Evolutionary conservation across 1,284 basidiomycete genomes (phyloP), one percentile per base, ranked within the genome.

Genomic region (Xerocomus nothofagi): DNA sequence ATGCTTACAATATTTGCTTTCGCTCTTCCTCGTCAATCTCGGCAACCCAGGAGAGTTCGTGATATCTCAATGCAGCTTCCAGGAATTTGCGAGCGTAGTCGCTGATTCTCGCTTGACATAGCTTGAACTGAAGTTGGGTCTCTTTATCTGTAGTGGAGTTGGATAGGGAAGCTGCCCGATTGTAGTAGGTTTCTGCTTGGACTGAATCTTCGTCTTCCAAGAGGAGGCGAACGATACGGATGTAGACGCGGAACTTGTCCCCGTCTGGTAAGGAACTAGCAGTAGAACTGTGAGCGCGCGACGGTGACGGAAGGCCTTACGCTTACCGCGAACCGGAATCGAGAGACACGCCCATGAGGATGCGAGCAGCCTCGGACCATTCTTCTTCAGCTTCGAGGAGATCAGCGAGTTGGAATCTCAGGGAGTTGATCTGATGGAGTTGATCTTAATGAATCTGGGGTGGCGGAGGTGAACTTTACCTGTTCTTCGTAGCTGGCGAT

Each of bases 181-280:
- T 96, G 68, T 97, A 94, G 70, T 93, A 98, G 6, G 91, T 89
- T 67, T 99, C 96, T 32, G 97, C 97, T 67, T 91, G 89, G 0
- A 93, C 88, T 1, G 90, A 89, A 61, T 97, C 92, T 64, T 93
- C 92, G 34, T 97, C 95, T 75, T 98, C 95, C 31, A 99, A 80
- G n/a, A 96, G 79, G 4, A 99, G 79, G 18, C 96, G 86, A 31
- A 98, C 91, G 57, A 99, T 97, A 48, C 93, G 88, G 53, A 99
- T 87, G 67, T 98, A 96, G 36, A 97, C 81, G 18, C 81, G 81
- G 29, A 98, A 82, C 71, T 94, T 97, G 53, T 94, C 91, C 53
- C 86, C 82, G 66, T 95, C 92, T 10, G 86, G 76, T 23, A 88
- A 78, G 10, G 82, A 77, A 40, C 88, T 90, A 59, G 39, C 0